phyloP scores from a whole-genome alignment of 2,329 filamentous ascomycete species.

The Metarhizium guizhouense region DNA sequence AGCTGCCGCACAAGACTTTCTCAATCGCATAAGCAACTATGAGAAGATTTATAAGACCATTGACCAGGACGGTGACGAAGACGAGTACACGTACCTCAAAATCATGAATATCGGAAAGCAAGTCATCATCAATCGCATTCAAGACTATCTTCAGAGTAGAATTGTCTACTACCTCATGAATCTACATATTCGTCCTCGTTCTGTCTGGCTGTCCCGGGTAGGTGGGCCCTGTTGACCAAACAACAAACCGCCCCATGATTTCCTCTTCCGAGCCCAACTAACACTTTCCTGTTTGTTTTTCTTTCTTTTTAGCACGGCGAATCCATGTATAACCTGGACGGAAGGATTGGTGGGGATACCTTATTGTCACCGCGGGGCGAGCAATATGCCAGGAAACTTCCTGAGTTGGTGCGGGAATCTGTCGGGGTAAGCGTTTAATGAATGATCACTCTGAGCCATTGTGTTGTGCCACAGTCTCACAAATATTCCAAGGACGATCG shows the following conservation, averaged over 20 bases:
- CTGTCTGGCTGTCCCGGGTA: constrained; percentile 91
- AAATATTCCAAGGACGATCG: constrained; percentile 41
- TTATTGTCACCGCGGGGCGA: constrained; percentile 79
- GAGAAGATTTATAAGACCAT: constrained; percentile 95
- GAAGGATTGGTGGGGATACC: constrained; percentile 88
- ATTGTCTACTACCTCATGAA: constrained; percentile 99
- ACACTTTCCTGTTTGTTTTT: not conserved
- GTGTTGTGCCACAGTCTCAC: not conserved
- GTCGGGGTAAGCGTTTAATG: constrained; percentile 57
- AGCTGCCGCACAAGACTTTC: constrained; percentile 81
- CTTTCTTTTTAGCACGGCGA: constrained; percentile 67
- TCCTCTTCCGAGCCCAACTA: not conserved
- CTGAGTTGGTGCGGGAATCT: constrained; percentile 74
- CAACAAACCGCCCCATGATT: not conserved
- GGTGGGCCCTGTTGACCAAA: constrained; percentile 23
- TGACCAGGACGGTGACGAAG: constrained; percentile 70
- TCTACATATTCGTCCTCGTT: constrained; percentile 90
- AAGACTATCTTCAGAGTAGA: constrained; percentile 91
- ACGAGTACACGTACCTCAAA: constrained; percentile 87
- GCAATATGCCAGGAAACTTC: constrained; percentile 76
- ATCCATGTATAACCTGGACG: constrained; percentile 82
- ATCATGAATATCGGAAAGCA: constrained; percentile 93
- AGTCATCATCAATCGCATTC: constrained; percentile 95
- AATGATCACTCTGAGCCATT: not conserved
- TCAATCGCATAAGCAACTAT: constrained; percentile 90